Evolutionary conservation across 192 early-diverging fungal genomes (phyloP).

Genomic region (Linnemannia hyalina): DNA sequence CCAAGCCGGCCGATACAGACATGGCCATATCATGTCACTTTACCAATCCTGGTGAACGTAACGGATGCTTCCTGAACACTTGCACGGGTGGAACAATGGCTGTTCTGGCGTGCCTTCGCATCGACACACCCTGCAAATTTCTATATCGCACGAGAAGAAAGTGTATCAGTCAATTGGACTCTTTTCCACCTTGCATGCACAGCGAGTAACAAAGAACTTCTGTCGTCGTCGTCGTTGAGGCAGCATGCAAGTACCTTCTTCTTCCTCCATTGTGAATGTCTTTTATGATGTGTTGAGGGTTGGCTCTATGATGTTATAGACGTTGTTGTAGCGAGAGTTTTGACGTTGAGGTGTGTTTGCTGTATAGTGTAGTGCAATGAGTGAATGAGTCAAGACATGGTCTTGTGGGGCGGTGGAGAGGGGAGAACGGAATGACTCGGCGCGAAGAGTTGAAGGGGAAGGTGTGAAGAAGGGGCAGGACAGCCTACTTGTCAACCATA

Average conservation of each 20-base stretch:
- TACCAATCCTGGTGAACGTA: slow-evolving; percentile 94
- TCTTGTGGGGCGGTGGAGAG: not conserved
- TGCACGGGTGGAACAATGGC: slow-evolving; percentile 93
- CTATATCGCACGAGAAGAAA: slow-evolving; percentile 18
- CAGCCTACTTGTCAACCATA: too few species aligned
- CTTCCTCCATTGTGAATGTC: slow-evolving; percentile 26
- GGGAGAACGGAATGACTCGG: not conserved
- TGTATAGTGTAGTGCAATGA: not conserved
- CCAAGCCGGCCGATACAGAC: not conserved
- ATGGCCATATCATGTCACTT: not conserved
- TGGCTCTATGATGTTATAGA: not conserved
- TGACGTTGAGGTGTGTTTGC: not conserved
- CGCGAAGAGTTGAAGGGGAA: not conserved
- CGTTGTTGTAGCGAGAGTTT: not conserved
- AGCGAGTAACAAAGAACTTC: not conserved
- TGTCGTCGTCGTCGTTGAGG: not conserved
- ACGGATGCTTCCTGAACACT: slow-evolving; percentile 95
- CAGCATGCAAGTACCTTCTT: slow-evolving; percentile 22
- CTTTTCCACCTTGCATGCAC: not conserved
- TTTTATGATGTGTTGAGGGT: not conserved
- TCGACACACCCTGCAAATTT: slow-evolving; percentile 88
- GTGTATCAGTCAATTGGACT: not conserved
- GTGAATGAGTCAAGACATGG: slow-evolving; percentile 1
- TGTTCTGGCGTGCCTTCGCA: slow-evolving; percentile 81
- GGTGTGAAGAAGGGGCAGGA: too few species aligned